Conservation (phyloP, 345 rosid species). For the Arabidopsis suecica region DNA sequence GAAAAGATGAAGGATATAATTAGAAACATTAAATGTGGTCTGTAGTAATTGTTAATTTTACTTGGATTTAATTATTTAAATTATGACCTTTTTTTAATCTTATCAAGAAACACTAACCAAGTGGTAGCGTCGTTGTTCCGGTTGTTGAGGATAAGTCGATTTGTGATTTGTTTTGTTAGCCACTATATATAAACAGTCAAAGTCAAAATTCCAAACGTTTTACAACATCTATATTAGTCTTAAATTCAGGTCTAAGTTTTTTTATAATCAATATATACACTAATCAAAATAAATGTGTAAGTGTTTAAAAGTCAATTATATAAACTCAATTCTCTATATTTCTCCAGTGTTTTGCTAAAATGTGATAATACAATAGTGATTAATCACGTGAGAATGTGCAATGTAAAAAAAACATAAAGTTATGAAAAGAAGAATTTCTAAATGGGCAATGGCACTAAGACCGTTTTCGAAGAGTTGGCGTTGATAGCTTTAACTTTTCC, state of each 20-base stretch:
- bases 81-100: not conserved
- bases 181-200: not conserved
- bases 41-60: not conserved
- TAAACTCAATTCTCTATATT: not conserved
- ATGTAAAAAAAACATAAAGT: not conserved
- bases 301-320: not conserved
- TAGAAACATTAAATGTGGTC: not conserved
- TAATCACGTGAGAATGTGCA: not conserved
- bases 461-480: not conserved
- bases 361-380: constrained; percentile 1
- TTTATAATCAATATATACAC: no score
- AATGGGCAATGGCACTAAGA: not conserved
- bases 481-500: not conserved
- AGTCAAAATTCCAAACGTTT: not conserved
- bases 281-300: not conserved
- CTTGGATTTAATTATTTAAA: not conserved
- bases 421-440: not conserved
- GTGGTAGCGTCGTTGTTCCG: not conserved
- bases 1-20: not conserved
- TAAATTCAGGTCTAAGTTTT: not conserved
- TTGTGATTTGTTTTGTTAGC: not conserved
- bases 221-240: not conserved
- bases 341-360: not conserved
- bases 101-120: not conserved
- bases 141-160: not conserved